Evolutionary conservation across 306 rosid genomes (phyloP).

Genomic region (Cicer arietinum): DNA sequence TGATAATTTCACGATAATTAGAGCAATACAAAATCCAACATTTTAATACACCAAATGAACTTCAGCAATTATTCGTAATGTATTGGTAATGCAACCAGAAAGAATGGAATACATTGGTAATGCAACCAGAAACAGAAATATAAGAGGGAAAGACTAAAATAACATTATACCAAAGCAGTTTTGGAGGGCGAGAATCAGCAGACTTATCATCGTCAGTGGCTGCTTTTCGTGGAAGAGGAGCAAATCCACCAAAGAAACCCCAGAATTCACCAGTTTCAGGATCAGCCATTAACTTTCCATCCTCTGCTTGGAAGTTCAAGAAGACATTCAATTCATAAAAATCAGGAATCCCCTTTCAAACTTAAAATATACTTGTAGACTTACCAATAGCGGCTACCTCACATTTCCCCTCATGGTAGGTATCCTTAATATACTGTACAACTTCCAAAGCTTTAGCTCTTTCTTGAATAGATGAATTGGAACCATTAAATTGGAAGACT

Average conservation of each 20-base stretch:
- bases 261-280: constrained; percentile 95
- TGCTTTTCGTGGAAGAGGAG: constrained; percentile 95
- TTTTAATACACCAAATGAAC: constrained; percentile 30
- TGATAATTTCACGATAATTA: constrained; percentile 44
- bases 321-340: constrained; percentile 46
- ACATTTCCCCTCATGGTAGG: constrained; percentile 94
- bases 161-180: constrained; percentile 71
- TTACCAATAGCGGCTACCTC: constrained; percentile 93
- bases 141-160: constrained; percentile 34
- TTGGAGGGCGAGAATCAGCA: constrained; percentile 66
- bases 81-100: constrained; percentile 33
- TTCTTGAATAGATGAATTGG: constrained; percentile 95
- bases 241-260: constrained; percentile 97
- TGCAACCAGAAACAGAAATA: constrained; percentile 39
- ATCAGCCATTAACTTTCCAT: constrained; percentile 98
- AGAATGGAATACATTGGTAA: constrained; percentile 18
- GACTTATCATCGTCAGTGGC: constrained; percentile 61
- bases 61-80: constrained; percentile 28
- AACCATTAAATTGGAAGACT: constrained; percentile 96
- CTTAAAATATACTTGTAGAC: constrained; percentile 47
- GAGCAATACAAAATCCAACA: constrained; percentile 31
- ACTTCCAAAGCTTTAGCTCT: constrained; percentile 98
- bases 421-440: constrained; percentile 89
- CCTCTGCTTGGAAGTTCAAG: constrained; percentile 67
- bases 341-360: constrained; percentile 37